Base-by-base conservation (phyloP, 2,329 filamentous ascomycete species). In the Curvularia eragrostidis region DNA sequence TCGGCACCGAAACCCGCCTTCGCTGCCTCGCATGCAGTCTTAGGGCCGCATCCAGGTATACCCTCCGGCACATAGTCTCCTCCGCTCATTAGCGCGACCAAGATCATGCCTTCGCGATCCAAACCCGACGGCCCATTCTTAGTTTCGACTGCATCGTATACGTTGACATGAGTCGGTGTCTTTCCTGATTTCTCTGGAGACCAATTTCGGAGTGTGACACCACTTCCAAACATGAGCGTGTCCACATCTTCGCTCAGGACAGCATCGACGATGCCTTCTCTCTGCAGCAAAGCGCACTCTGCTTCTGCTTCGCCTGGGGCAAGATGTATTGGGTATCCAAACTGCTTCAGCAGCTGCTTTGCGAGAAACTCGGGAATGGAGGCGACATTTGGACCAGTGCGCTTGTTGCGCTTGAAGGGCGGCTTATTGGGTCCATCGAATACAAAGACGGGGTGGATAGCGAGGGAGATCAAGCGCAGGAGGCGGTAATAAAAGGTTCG, bases 211-310 rank as follows among this genome's bases (percentile, higher is more conserved):
- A 97, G 79, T 0, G 90, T 94, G 36, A 87, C 79, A 0, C 85
- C 88, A 62, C 92, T 95, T 1, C 95, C 95, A 78, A 98, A 98
- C 94, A 98, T 98, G 69, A 98, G 85, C 1, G 94, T 95, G 74
- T 99, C 95, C 42, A 97, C 93, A 80, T 99, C 95, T 75, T 99
- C 93, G 75, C 91, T 97, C 67, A 99, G 82, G 1, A 98, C 95
- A 0, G 91, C 94, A 75, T 99, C 95, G 1, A 77, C 74, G 15
- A 77, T 75, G 51, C 92, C 93, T 44, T 89, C 84, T 58, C 84
- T 83, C 71, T 99, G 93, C 3, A 99, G 78, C 15, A 95, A 79
- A 0, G 95, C 95, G 65, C 95, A 99, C 78, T 99, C 95, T 1
- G 95, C 95, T 75, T 99, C 95, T 3, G 94, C 95, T 74, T 99